Percentiles rank a stretch among this genome's conserved stretches.
Conservation (phyloP, 106 monocot genomes). For the Platanthera zijinensis region DNA sequence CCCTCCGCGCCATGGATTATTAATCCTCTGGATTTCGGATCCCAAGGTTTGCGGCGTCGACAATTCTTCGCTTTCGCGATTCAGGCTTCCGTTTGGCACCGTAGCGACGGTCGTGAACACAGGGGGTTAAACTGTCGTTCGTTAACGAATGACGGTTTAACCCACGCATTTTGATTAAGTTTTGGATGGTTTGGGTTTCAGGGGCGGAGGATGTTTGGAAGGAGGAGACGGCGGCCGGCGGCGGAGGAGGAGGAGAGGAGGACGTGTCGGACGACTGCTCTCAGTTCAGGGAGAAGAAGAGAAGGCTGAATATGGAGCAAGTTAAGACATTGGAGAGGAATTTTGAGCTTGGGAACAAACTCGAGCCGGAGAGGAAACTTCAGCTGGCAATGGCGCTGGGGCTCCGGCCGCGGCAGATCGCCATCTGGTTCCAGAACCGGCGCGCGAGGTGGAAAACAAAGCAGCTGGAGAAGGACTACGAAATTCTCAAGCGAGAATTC, state of each 20-base stretch:
- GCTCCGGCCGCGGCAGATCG: conserved; percentile 22
- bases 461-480: conserved; percentile 25
- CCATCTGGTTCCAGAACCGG: conserved; percentile 26
- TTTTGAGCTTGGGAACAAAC: conserved; percentile 24
- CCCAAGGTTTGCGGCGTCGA: background rate
- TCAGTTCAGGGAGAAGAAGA: conserved; percentile 44
- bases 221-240: conserved; percentile 16
- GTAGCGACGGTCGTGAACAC: too few relatives aligned
- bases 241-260: conserved; percentile 41
- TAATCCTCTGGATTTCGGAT: conserved; percentile 27
- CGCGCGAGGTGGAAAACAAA: conserved; percentile 28
- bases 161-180: background rate
- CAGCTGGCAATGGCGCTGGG: conserved; percentile 13
- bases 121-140: too few relatives aligned
- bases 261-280: conserved; percentile 65
- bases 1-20: conserved; percentile 3
- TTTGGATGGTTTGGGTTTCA: conserved; percentile 11
- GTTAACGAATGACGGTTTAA: too few relatives aligned
- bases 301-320: conserved; percentile 18
- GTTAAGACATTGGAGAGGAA: conserved; percentile 22
- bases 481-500: conserved; percentile 12
- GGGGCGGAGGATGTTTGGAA: conserved; percentile 31
- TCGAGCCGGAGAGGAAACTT: conserved; percentile 25
- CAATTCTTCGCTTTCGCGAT: background rate
- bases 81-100: background rate